Base-by-base conservation (phyloP, 2,329 filamentous ascomycete genomes). In the Chaetomium olivaceum region DNA sequence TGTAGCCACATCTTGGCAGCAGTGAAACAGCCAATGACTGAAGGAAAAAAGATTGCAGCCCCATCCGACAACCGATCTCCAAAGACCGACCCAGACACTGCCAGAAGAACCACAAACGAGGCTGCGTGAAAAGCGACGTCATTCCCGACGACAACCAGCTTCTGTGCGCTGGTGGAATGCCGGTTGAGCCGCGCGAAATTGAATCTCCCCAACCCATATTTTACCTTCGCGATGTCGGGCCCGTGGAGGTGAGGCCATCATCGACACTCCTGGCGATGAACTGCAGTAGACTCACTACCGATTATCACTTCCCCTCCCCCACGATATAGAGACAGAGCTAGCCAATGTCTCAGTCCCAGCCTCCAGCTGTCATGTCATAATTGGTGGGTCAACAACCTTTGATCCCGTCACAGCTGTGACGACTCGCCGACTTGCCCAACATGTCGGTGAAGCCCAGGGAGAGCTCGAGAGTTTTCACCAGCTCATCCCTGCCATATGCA, bases 321-420 rank as follows among this genome's bases (percentile, higher is more conserved):
- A 48, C 21, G 46, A 48, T n/a, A 48, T 23, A 6, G 46, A 48
- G 46, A 48, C 46, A 48, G 46, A 48, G 46, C 46, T 48, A 23
- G 21, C 46, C 6, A 23, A 43, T 59, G 54, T 55, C 61, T 59
- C 61, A 64, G 14, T 21, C 19, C 50, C 56, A 36, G 46, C 43
- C 62, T 63, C 66, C 64, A 66, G 64, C n/a, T 66, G 67, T 56
- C 67, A 68, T 33, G 27, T 50, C 43, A 25, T 46, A 8, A 68
- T 68, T 67, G 67, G 64, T 43, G 51, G 39, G 43, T 51, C 29
- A 31, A 25, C 21, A 19, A 16, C 11, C 21, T 51, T 51, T 1
- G n/a, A 52, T 6, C 33, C 21, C 58, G 12, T 50, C 43, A 43
- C 9, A 29, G 29, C 27, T 55, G 39, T 43, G 14, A 39, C 54